Base-by-base conservation (phyloP, 768 basidiomycete species). In the Ramaria rubella region DNA sequence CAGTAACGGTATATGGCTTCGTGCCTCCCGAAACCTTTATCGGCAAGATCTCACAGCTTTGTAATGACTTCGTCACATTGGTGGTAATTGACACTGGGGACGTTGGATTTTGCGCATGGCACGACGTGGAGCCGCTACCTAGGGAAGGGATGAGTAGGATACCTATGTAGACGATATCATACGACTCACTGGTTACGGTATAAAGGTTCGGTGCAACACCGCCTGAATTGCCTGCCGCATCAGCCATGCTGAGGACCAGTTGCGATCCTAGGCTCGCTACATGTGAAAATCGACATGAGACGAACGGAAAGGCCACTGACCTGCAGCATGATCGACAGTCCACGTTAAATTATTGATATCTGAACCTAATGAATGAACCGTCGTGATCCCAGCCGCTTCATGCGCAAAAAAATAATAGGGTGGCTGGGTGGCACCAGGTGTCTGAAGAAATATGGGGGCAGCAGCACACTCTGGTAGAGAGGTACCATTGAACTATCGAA, bases 11-110 rank as follows among this genome's bases (percentile, higher is more conserved):
- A 64, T 79, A 79, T 0, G 79, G 81, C 31, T 72, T 70, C 0
- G 66, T 65, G 11, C 76, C 77, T 6, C 76, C 78, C 11, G 64
- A 71, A 45, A 80, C 69, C 2, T 65, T 69, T 3, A 79, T 57
- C 3, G 76, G 73, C 78, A 78, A 79, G 2, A 75, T 74, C 33
- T 76, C 62, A 60, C 78, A 81, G 12, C 77, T 77, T 38, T 66
- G 57, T 2, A 79, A 54, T 1, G 63, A 19, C 30, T 23, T 42
- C 9, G 57, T 60, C 5, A 42, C 26, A 34, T 58, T 46, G 23
- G 48, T 51, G 14, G 34, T 42, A n/a, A 57, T 14, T 23, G 57
- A 38, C 24, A 57, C 29, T 27, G 36, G 60, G 8, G 60, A 62
- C 0, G 77, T 75, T 30, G 52, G 46, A 73, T 66, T 61, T 77